Evolutionary conservation across 1,139 yeast species (phyloP).

Genomic region (Pneumocystis wakefieldiae): DNA sequence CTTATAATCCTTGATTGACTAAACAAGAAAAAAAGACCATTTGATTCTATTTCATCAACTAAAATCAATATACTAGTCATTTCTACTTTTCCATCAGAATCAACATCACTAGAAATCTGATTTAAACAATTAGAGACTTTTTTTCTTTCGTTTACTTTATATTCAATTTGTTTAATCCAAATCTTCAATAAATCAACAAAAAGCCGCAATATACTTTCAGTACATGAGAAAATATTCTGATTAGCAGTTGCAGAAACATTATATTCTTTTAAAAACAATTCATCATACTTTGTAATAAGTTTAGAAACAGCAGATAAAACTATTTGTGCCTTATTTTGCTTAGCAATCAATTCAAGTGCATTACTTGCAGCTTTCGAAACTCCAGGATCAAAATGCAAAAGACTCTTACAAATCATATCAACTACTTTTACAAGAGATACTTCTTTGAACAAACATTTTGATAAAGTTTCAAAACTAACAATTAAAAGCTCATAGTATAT

Average conservation of each 20-base stretch:
- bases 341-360: slow-evolving; percentile 51
- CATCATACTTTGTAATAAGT: slow-evolving; percentile 66
- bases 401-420: slow-evolving; percentile 61
- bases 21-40: slow-evolving; percentile 80
- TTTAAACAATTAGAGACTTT: neutral
- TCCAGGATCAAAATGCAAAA: slow-evolving; percentile 48
- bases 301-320: slow-evolving; percentile 64
- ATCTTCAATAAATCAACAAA: slow-evolving; percentile 46
- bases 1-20: slow-evolving; percentile 71
- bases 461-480: slow-evolving; percentile 49
- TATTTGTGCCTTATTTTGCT: slow-evolving; percentile 54
- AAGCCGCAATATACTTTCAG: neutral
- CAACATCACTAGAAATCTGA: slow-evolving; percentile 18
- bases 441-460: slow-evolving; percentile 48
- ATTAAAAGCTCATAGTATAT: slow-evolving; percentile 51
- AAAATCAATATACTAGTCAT: slow-evolving; percentile 67
- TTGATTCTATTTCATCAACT: slow-evolving; percentile 89
- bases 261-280: slow-evolving; percentile 21
- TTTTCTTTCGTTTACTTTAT: slow-evolving; percentile 11
- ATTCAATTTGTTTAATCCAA: slow-evolving; percentile 57
- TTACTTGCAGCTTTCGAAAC: slow-evolving; percentile 49
- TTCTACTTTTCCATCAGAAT: slow-evolving; percentile 36
- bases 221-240: neutral
- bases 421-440: slow-evolving; percentile 46
- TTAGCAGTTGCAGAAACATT: neutral